Conservation (phyloP, 2,329 filamentous ascomycete species). For the Apiospora rasikravindrae region DNA sequence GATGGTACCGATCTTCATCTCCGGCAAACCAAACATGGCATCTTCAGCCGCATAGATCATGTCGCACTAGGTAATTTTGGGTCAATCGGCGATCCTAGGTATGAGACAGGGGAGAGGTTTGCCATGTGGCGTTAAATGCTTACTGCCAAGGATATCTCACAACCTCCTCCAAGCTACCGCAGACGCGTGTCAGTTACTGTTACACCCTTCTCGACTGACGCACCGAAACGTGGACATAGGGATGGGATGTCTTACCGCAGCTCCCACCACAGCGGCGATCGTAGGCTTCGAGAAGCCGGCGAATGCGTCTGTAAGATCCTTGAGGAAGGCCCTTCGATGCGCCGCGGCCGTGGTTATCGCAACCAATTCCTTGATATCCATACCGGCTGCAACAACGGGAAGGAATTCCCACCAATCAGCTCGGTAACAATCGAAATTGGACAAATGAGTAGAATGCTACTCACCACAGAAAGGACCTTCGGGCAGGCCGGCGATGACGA, state of each 20-base stretch:
- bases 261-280: slow-evolving; percentile 55
- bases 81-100: neutral
- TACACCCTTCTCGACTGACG: neutral
- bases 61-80: slow-evolving; percentile 37
- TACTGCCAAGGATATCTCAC: slow-evolving; percentile 54
- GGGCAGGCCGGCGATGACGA: slow-evolving; percentile 44
- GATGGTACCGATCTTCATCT: slow-evolving; percentile 91
- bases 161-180: slow-evolving; percentile 50
- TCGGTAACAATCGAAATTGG: neutral
- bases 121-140: slow-evolving; percentile 17
- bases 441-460: slow-evolving; percentile 21
- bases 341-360: slow-evolving; percentile 36
- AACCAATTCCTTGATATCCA: slow-evolving; percentile 43
- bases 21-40: slow-evolving; percentile 92
- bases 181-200: neutral
- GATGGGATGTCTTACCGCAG: slow-evolving; percentile 47
- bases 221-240: neutral
- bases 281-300: slow-evolving; percentile 50
- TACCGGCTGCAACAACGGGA: slow-evolving; percentile 33
- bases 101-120: neutral
- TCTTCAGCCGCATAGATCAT: slow-evolving; percentile 74
- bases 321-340: slow-evolving; percentile 37
- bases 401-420: neutral
- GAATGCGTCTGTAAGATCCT: slow-evolving; percentile 47
- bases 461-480: slow-evolving; percentile 45